Evolutionary conservation across 2,329 filamentous ascomycete species (phyloP), one percentile per base, ranked within the genome.

Genomic region (Teratosphaeria viscida): DNA sequence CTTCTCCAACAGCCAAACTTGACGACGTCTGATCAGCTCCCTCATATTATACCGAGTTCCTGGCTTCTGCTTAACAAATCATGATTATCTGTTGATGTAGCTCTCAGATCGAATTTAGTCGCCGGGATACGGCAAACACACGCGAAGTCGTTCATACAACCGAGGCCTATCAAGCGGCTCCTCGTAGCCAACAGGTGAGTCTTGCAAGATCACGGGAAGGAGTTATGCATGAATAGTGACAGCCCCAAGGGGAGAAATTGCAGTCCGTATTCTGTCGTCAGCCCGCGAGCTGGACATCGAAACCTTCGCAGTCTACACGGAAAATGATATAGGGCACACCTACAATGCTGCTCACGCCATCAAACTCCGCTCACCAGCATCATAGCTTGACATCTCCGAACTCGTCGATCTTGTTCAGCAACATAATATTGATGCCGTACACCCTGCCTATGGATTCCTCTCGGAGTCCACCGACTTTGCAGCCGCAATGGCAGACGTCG

Each of bases 381-480:
- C 78, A 0, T 86, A 85, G 65, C 76, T 84, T 65, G 74, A 81
- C 63, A 79, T 84, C 35, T 61, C 76, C 7, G 68, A 74, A 6
- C 69, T 85, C 0, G 68, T 84, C 7, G 59, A 69, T 0, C 69
- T 85, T 27, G 79, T 72, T 3, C 75, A 77, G 58, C 72, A 79
- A 43, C 68, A 84, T 65, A 63, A 71, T 0, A 81, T 85, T 53
- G 80, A 84, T 64, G 75, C 81, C 2, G 73, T 85, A 0, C 82
- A 84, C 67, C 82, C 82, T 0, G 82, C 82, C 4, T 85, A 85
- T 71, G 82, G 82, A 10, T 85, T 95, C 71, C 72, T 85, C 1
- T 82, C 79, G 12, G 82, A 85, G 65, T 81, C 75, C 26, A 73
- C 78, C 2, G 76, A 78, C 0, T 82, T 85, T 56, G 74, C 79